Base-by-base conservation (phyloP, 2,329 filamentous ascomycete genomes). In the Talaromyces sp. region DNA sequence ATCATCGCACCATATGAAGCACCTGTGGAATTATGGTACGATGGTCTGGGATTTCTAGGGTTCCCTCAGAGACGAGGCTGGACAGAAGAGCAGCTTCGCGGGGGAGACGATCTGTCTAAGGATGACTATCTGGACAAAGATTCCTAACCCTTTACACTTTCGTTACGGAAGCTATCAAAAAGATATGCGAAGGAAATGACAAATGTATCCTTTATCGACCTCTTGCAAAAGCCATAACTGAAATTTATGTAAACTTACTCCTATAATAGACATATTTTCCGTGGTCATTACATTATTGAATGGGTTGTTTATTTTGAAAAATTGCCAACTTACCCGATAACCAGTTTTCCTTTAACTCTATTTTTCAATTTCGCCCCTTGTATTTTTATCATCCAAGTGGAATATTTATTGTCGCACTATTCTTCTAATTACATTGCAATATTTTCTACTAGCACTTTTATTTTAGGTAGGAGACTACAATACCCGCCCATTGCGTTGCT, bases 1-100 rank as follows among this genome's bases (percentile, higher is more conserved):
- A 64, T 65, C 16, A n/a, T 60, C 3, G 60, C 57, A 16, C 64
- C 64, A 12, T 65, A 65, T 34, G 60, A 65, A 55, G 62, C 64
- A 7, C 60, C 64, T 3, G 3, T 23, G 3, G 8, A 6, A n/a
- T n/a, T 50, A 5, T 64, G 62, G 62, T 66, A 64, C 16, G 62
- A 65, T 28, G 31, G 42, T 12, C 4, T 28, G 12, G 55, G 42
- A 2, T 66, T 66, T 50, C 18, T 64, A 7, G 27, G 42, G 14
- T 66, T 51, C 18, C 65, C 65, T 3, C 16, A 60, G 12, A 44
- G 57, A 28, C 27, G 55, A 18, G 57, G 59, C 23, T 66, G 61
- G 63, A 64, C 52, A 4, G 61, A 63, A 33, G 56, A 63, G 28
- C 60, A 64, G 47, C 60, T 64, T 27, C 64, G 57, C 28, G 64